Percentiles rank a stretch among this genome's conserved stretches.
Conservation (phyloP, 345 rosid genomes). For the Psidium guajava region DNA sequence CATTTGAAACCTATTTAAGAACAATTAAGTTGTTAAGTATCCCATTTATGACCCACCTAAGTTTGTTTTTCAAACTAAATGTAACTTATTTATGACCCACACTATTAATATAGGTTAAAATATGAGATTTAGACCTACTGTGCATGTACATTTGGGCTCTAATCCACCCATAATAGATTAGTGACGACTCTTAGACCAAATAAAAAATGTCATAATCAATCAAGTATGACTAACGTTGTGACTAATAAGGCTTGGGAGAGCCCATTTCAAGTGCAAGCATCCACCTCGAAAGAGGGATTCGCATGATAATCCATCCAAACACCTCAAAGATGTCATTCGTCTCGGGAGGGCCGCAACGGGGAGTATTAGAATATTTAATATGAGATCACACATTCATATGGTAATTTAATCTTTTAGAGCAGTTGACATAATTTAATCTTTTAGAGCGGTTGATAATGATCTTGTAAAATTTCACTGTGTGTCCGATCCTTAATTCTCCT, state of each 20-base stretch:
- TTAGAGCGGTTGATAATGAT: neutral
- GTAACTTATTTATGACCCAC: no score
- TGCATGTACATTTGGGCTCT: no score
- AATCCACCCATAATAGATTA: no score
- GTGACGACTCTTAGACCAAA: neutral
- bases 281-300: accelerated
- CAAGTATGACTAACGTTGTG: neutral
- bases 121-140: no score
- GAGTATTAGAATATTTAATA: neutral
- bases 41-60: no score
- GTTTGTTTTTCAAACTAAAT: no score
- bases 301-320: neutral
- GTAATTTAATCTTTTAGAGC: neutral
- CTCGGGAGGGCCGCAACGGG: accelerated
- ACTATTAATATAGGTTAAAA: no score
- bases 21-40: no score
- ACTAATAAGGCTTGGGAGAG: neutral
- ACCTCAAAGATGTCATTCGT: neutral
- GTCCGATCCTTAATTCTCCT: neutral
- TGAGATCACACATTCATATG: neutral
- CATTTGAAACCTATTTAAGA: no score
- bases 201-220: neutral
- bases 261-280: accelerated
- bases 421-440: neutral
- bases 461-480: neutral